These are phyloP conservation scores for Alternaria metachromatica DNA, from an alignment of 2,329 filamentous ascomycete genomes.

Conservation along the genomic window DNA sequence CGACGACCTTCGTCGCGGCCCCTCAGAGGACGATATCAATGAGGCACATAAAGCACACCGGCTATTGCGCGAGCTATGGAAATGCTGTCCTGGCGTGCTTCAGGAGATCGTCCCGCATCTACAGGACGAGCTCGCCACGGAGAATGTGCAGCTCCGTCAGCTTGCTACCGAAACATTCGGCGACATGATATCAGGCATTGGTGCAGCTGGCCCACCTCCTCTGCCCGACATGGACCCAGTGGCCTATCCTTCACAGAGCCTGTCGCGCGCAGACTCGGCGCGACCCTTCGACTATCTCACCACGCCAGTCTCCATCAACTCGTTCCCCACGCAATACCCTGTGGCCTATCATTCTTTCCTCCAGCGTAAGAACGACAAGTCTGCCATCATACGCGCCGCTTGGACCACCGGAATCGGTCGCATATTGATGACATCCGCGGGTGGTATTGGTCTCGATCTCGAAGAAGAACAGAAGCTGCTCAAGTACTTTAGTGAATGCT, in stretches of 20 bases:
- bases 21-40: slow-evolving; percentile 82
- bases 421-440: slow-evolving; percentile 89
- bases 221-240: slow-evolving; percentile 76
- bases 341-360: slow-evolving; percentile 84
- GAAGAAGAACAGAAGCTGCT: slow-evolving; percentile 82
- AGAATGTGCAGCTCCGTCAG: slow-evolving; percentile 84
- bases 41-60: slow-evolving; percentile 90
- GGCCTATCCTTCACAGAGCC: slow-evolving; percentile 78
- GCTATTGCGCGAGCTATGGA: slow-evolving; percentile 90
- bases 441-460: slow-evolving; percentile 83
- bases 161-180: slow-evolving; percentile 93
- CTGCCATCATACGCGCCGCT: slow-evolving; percentile 77
- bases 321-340: slow-evolving; percentile 83
- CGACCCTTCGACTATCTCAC: slow-evolving; percentile 68
- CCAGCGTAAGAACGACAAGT: slow-evolving; percentile 85
- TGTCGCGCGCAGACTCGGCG: slow-evolving; percentile 48
- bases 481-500: slow-evolving; percentile 75
- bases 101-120: slow-evolving; percentile 94
- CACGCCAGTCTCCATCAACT: slow-evolving; percentile 84
- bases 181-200: slow-evolving; percentile 92
- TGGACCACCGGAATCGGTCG: slow-evolving; percentile 87
- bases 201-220: slow-evolving; percentile 84
- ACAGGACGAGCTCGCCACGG: slow-evolving; percentile 88
- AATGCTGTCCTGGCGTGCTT: slow-evolving; percentile 84
- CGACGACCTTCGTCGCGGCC: slow-evolving; percentile 61